Evolutionary conservation across 2,329 filamentous ascomycete genomes (phyloP).

Genomic region (Huntiella bhutanensis): DNA sequence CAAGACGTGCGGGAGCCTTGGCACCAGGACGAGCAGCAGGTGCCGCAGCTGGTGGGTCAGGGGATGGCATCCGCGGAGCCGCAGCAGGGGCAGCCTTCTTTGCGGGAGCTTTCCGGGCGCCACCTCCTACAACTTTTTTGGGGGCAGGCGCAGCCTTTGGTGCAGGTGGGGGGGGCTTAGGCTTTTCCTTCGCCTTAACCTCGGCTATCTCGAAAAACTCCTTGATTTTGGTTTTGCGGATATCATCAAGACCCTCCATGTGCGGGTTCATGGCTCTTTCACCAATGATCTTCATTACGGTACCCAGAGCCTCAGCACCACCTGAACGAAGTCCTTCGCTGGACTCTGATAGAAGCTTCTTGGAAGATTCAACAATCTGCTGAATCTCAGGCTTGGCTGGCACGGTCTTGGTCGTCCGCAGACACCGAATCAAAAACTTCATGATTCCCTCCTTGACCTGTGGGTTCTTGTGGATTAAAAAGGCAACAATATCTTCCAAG

Average conservation of each 20-base stretch:
- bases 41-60: slow-evolving; percentile 24
- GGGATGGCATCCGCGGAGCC: slow-evolving; percentile 16
- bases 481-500: slow-evolving; percentile 75
- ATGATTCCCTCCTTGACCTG: slow-evolving; percentile 93
- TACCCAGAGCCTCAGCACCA: slow-evolving; percentile 81
- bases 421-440: slow-evolving; percentile 75
- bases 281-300: slow-evolving; percentile 95
- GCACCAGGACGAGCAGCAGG: slow-evolving; percentile 39
- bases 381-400: slow-evolving; percentile 71
- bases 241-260: slow-evolving; percentile 83
- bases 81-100: slow-evolving; percentile 24
- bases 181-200: slow-evolving; percentile 41
- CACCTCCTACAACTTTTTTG: slow-evolving; percentile 27
- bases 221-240: slow-evolving; percentile 87
- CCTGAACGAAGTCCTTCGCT: slow-evolving; percentile 71
- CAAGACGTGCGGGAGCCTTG: slow-evolving; percentile 32
- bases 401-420: slow-evolving; percentile 66
- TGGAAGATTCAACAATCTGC: slow-evolving; percentile 68
- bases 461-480: slow-evolving; percentile 83
- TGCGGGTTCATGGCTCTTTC: slow-evolving; percentile 89
- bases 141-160: slow-evolving; percentile 28
- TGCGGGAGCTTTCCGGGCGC: slow-evolving; percentile 23
- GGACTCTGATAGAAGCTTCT: slow-evolving; percentile 78
- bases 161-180: slow-evolving; percentile 55
- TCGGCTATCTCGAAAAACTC: slow-evolving; percentile 57